Evolutionary conservation across 352 stramenopile species (phyloP).

Genomic region (Pythium sp.): DNA sequence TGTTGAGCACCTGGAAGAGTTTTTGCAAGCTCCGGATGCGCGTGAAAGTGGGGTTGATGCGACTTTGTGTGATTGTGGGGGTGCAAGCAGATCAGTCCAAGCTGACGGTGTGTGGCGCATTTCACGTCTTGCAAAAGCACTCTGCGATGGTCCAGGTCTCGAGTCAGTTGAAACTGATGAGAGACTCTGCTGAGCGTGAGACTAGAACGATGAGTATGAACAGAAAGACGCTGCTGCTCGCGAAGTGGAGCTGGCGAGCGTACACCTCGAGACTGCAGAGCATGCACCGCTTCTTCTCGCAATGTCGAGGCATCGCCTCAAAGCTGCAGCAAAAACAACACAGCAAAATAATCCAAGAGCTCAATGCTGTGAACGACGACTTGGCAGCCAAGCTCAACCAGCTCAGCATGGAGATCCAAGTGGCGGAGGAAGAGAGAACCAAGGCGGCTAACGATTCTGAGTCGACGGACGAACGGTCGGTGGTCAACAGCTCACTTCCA

Average conservation of each 20-base stretch:
- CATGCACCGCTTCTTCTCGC: constrained; percentile 37
- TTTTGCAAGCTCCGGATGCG: background rate
- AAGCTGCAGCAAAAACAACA: background rate
- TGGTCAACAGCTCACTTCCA: constrained; percentile 15
- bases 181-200: background rate
- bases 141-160: background rate
- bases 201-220: background rate
- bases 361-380: background rate
- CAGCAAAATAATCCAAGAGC: background rate
- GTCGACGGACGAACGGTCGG: background rate
- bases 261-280: constrained; percentile 32
- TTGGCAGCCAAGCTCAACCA: background rate
- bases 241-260: constrained; percentile 51
- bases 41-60: constrained; percentile 5
- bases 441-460: background rate
- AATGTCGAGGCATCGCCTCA: constrained; percentile 16
- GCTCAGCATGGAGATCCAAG: background rate
- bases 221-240: constrained; percentile 18
- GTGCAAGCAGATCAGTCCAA: background rate
- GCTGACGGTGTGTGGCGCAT: constrained; percentile 11
- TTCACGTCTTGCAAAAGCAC: constrained; percentile 3
- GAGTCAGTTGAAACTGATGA: background rate
- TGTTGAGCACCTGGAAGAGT: constrained; percentile 8
- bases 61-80: background rate
- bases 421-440: background rate